Evolutionary conservation across 768 basidiomycete genomes (phyloP), one percentile per base, ranked within the genome.

Genomic region (Jaapia argillacea): DNA sequence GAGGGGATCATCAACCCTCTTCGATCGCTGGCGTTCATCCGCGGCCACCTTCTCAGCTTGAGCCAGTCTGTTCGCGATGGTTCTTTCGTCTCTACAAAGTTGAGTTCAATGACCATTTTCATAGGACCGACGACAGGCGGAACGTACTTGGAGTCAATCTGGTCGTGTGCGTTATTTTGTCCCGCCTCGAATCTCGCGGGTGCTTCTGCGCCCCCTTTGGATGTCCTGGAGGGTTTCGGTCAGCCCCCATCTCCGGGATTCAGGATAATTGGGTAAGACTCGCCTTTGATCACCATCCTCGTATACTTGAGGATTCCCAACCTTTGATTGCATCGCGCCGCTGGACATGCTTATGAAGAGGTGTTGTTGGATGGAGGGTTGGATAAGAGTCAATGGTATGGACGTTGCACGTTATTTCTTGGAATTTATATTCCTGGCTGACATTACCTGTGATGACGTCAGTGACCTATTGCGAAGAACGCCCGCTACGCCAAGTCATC

Each of bases 231-330:
- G 23, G n/a, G 18, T 33, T 24, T 12, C 6, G 36, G 21, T 22
- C 18, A 18, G 21, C 31, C 4, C 13, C 35, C 12, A 33, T 20
- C 6, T 14, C 6, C 10, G 36, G 16, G 12, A 13, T 35, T 25
- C 27, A 14, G 31, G 35, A 35, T 26, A 28, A 23, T 36, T 40
- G 10, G 36, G 21, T 40, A 25, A 21, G n/a, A 50, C 62, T 6
- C 52, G 69, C 72, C 67, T 67, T 50, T 75, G 72, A 41, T 75
- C 72, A 18, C 65, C 62, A 38, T 59, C 69, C 36, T 70, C 61
- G 56, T 74, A 70, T 33, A 69, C 58, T 24, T 73, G 72, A 2
- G 62, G 52, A 48, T 68, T 71, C n/a, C 71, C 72, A 35, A 69
- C 68, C 42, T 68, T 69, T 38, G 73, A 74, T 54, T 67, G 66